Conservation (phyloP, 805 yeast genomes). For the Suhomyces tanzawaensis region DNA sequence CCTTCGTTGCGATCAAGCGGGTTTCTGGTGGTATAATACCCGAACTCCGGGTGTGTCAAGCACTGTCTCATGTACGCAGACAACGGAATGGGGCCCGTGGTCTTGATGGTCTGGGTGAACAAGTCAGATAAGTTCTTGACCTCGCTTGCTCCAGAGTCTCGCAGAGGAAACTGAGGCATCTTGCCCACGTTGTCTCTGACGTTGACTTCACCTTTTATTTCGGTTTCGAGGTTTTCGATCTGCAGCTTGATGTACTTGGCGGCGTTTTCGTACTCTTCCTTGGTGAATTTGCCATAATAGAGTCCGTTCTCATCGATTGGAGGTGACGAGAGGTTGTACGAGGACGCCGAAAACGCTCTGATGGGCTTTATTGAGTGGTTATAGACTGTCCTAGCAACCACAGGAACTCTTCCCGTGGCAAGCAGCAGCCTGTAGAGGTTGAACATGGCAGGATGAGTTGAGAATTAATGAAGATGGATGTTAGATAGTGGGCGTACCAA, state of each 20-base stretch:
- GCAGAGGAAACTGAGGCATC: conserved; percentile 35
- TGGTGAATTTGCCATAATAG: conserved; percentile 34
- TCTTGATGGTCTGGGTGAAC: conserved; percentile 49
- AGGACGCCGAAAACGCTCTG: too few relatives aligned
- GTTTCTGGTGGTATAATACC: conserved; percentile 75
- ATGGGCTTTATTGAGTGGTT: too few relatives aligned
- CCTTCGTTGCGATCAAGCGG: conserved; percentile 64
- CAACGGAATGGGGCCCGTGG: conserved; percentile 75
- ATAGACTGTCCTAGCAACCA: too few relatives aligned
- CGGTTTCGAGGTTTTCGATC: conserved; percentile 28
- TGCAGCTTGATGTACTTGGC: conserved; percentile 31
- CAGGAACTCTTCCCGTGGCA: too few relatives aligned
- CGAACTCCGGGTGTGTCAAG: conserved; percentile 70
- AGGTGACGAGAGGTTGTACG: conserved; percentile 3
- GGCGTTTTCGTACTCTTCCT: conserved; percentile 40
- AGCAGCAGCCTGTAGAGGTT: too few relatives aligned
- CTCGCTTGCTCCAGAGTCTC: conserved; percentile 12
- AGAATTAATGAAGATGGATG: too few relatives aligned
- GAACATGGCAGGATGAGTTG: too few relatives aligned
- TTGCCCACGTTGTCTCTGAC: conserved; percentile 35
- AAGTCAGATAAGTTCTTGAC: conserved; percentile 33
- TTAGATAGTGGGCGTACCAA: too few relatives aligned
- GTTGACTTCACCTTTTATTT: conserved; percentile 37
- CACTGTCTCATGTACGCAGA: conserved; percentile 80
- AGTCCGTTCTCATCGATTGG: conserved; percentile 26